Percentiles rank a stretch among this genome's conserved stretches.
phyloP scores from a whole-genome alignment of 192 early-diverging fungal species.

The Paraglomus brasilianum region DNA sequence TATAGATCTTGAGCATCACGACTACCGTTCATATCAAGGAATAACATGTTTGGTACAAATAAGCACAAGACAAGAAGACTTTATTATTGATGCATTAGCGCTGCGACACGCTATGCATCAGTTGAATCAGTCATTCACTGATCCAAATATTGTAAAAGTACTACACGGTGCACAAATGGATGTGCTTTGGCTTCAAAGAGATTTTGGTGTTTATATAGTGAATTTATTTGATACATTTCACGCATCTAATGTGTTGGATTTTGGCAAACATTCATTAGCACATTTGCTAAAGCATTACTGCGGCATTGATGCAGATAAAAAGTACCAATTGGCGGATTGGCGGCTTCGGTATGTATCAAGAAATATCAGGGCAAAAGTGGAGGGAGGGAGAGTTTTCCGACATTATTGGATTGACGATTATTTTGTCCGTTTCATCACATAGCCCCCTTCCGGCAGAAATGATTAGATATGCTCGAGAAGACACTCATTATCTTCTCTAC shows the following conservation, averaged over 20 bases:
- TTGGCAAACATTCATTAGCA: constrained; percentile 77
- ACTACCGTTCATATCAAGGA: constrained; percentile 93
- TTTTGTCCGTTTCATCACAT: not conserved
- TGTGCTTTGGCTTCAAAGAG: constrained; percentile 94
- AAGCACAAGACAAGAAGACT: constrained; percentile 85
- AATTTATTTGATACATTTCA: constrained; percentile 97
- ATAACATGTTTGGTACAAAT: constrained; percentile 95
- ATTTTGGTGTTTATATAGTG: constrained; percentile 96
- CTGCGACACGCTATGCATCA: constrained; percentile 68
- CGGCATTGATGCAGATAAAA: constrained; percentile 81
- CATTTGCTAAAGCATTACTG: constrained; percentile 81
- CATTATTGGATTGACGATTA: constrained; percentile 19
- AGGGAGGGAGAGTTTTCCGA: not conserved
- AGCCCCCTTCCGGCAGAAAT: constrained; percentile 92
- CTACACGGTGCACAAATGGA: constrained; percentile 97
- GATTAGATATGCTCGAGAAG: constrained; percentile 86
- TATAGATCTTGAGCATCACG: constrained; percentile 95
- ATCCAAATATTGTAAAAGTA: constrained; percentile 85
- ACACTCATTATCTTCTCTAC: constrained; percentile 96
- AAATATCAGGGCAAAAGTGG: not conserved
- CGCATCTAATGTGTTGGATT: constrained; percentile 83
- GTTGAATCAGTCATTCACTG: constrained; percentile 85
- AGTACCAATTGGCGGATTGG: constrained; percentile 97
- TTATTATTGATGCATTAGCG: constrained; percentile 83
- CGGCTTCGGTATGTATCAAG: constrained; percentile 69